A percentile compares a stretch with the other conserved stretches of the same genome.
Evolutionary conservation across 2,329 filamentous ascomycete genomes (phyloP).

Genomic region (Colletotrichum liriopes): DNA sequence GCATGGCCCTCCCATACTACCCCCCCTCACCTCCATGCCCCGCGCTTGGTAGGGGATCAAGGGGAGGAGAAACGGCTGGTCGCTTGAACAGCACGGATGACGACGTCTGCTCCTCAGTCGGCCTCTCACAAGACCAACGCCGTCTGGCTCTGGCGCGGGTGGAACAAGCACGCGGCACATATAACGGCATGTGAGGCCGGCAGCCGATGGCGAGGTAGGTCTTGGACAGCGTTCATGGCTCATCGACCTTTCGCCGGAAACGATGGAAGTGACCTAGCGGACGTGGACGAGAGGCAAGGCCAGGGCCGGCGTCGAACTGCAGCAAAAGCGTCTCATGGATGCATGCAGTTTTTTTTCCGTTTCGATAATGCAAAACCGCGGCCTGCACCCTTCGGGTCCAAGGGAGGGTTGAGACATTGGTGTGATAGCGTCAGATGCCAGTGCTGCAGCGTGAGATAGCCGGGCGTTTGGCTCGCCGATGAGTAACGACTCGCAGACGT

Average conservation of each 20-base stretch:
- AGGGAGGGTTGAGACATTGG: constrained; percentile 37
- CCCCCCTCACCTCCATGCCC: constrained; percentile 3
- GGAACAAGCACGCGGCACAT: constrained; percentile 26
- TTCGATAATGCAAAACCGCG: constrained; percentile 14
- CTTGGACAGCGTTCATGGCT: neutral
- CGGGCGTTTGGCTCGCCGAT: constrained; percentile 23
- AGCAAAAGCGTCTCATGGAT: constrained; percentile 32
- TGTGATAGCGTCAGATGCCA: constrained; percentile 40
- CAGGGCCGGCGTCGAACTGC: constrained; percentile 17
- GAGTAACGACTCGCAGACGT: constrained; percentile 15
- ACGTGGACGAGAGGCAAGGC: constrained; percentile 3
- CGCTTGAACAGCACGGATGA: constrained; percentile 29
- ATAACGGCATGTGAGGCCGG: constrained; percentile 26
- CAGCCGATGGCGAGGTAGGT: constrained; percentile 15
- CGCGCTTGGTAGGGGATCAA: constrained; percentile 14
- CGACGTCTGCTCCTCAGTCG: constrained; percentile 21
- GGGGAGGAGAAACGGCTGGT: constrained; percentile 13
- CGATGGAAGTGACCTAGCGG: neutral
- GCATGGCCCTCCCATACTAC: neutral
- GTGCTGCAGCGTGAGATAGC: constrained; percentile 15
- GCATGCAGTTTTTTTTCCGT: constrained; percentile 16
- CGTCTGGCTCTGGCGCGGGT: constrained; percentile 9
- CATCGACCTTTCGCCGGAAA: constrained; percentile 7
- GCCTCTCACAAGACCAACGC: neutral
- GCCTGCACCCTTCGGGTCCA: constrained; percentile 28